Evolutionary conservation across 148 eudicot species (phyloP), one percentile per base, ranked within the genome.

Genomic region (Talinum fruticosum): DNA sequence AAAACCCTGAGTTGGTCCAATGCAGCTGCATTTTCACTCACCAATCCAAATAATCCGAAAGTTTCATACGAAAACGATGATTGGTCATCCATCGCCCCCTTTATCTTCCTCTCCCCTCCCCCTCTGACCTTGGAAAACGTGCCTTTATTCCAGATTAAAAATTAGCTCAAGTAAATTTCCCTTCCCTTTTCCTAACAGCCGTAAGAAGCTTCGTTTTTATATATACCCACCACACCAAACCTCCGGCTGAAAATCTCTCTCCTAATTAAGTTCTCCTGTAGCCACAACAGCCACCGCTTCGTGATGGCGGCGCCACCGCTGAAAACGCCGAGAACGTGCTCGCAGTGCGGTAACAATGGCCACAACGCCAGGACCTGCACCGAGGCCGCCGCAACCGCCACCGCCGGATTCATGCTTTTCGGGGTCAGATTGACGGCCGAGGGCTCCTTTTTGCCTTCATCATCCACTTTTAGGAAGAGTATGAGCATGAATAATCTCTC

Each of bases 401-500:
- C 71, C 65, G 38, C 24, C 10, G 88, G 90, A 3, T 77, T 91
- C 44, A 88, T 84, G 92, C 80, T 90, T 16, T 90, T 90, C 73
- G 94, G 94, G 2, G 94, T 90, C 13, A 76, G 86, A 36, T 69
- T 90, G 28, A 84, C 79, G 54, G 84, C 75, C 5, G 74, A 54
- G 1, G 69, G 59, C 7, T 61, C 68, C 5, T 19, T 21, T 1
- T 51, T 64, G 8, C 30, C 74, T 15, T 47, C 72, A 7, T 66
- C 73, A 2, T 33, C 72, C 0, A 10, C 45, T 35, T 85, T 90
- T 69, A 75, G 97, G 72, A 93, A 93, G 71, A 75, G 95, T 73
- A 84, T 86, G 53, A 90, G 95, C 73, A 88, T 93, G 95, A 89
- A 81, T 24, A 93, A 90, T 76, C 85, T 92, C 2, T 87, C 91